These are phyloP conservation scores for Barnettozyma botsteinii DNA, from an alignment of 805 yeast genomes.

Conservation along the genomic window DNA sequence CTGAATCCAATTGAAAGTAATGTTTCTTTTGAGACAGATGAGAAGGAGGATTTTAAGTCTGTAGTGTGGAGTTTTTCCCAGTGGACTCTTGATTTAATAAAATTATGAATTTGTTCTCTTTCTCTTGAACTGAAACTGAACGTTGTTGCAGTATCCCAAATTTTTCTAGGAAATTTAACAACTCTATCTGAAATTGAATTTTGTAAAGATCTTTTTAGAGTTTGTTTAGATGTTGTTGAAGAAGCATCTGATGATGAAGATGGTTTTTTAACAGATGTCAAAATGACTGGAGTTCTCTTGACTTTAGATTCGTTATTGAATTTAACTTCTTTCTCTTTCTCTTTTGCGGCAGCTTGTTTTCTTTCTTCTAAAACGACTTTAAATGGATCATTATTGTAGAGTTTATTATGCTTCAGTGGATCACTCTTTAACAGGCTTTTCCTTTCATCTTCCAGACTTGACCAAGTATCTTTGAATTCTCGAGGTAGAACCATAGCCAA, in stretches of 20 bases:
- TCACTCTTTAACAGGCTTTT: constrained; percentile 40
- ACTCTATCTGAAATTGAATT: constrained; percentile 12
- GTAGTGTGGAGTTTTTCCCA: constrained; percentile 36
- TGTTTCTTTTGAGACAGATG: constrained; percentile 17
- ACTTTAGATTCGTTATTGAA: constrained; percentile 46
- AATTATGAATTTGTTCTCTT: constrained; percentile 55
- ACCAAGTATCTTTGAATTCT: constrained; percentile 76
- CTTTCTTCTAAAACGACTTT: constrained; percentile 52
- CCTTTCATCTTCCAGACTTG: constrained; percentile 58
- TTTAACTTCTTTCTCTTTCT: constrained; percentile 42
- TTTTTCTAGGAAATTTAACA: constrained; percentile 40
- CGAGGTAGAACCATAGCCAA: constrained; percentile 84
- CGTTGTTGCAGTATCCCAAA: constrained; percentile 66
- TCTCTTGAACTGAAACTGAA: constrained; percentile 63
- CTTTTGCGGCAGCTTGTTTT: constrained; percentile 36
- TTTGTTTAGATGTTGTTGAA: constrained; percentile 1
- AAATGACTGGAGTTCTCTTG: constrained; percentile 40
- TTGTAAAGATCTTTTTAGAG: constrained; percentile 2
- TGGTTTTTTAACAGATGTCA: constrained; percentile 27
- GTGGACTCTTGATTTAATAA: constrained; percentile 49
- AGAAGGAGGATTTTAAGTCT: neutral
- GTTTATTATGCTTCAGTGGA: constrained; percentile 40
- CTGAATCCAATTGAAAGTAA: constrained; percentile 61
- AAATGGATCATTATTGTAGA: constrained; percentile 76
- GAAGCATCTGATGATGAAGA: constrained; percentile 10